Conservation (phyloP, 805 yeast genomes). For the Saccharomycopsis schoenii region DNA sequence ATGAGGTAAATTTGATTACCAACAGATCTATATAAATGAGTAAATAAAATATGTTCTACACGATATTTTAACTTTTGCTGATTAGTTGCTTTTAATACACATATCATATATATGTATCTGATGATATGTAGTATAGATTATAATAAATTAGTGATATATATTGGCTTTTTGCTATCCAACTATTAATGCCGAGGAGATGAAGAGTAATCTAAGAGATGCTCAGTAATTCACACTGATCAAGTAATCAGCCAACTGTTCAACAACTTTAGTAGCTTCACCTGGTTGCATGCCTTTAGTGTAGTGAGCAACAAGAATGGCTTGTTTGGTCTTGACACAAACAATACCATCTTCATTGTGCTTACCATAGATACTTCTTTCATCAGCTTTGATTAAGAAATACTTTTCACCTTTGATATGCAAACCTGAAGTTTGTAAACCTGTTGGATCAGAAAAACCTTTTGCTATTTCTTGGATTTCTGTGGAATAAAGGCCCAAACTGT, state of each 20-base stretch:
- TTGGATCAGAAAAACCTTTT: slow-evolving; percentile 70
- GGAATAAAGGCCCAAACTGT: slow-evolving; percentile 52
- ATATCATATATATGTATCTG: too few relatives aligned
- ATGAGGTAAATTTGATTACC: background rate
- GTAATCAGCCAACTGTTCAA: slow-evolving; percentile 93
- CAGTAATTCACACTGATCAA: slow-evolving; percentile 80
- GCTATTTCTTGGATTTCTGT: slow-evolving; percentile 69
- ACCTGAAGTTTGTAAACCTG: slow-evolving; percentile 74
- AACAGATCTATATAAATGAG: background rate
- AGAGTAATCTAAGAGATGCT: slow-evolving; percentile 1
- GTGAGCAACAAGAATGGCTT: slow-evolving; percentile 88
- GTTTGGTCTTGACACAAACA: slow-evolving; percentile 85
- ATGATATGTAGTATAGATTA: background rate
- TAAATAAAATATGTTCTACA: too few relatives aligned
- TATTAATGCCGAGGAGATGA: background rate
- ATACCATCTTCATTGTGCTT: slow-evolving; percentile 85
- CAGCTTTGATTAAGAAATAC: slow-evolving; percentile 82
- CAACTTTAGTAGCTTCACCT: slow-evolving; percentile 90
- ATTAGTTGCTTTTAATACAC: too few relatives aligned
- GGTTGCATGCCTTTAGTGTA: slow-evolving; percentile 87
- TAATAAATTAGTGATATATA: background rate
- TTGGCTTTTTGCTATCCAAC: background rate
- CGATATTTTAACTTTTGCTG: too few relatives aligned
- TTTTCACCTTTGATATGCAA: slow-evolving; percentile 78
- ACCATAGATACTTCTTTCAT: slow-evolving; percentile 89